A percentile compares a stretch with the other conserved stretches of the same genome.
These are phyloP conservation scores for Mrakia gelida DNA, from an alignment of 768 basidiomycete species.

Conservation along the genomic window DNA sequence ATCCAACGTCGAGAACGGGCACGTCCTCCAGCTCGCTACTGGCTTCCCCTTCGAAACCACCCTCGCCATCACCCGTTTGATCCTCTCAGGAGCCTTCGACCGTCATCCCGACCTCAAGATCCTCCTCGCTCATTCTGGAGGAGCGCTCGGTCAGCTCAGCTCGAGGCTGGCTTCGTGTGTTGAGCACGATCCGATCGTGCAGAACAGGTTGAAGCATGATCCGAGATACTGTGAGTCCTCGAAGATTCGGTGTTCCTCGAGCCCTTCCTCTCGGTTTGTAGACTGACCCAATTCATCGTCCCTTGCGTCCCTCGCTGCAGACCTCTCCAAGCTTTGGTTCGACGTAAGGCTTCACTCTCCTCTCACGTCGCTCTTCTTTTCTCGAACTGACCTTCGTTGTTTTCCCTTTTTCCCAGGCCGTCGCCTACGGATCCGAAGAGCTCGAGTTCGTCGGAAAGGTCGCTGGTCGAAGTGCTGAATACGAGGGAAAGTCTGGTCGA, in stretches of 20 bases:
- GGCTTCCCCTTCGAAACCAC: conserved; percentile 92
- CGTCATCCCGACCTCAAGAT: conserved; percentile 69
- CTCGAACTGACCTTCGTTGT: background rate
- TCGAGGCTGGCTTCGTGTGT: conserved; percentile 81
- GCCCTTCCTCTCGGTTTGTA: no score
- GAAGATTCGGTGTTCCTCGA: no score
- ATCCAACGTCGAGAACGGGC: conserved; percentile 60
- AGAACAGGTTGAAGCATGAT: conserved; percentile 69
- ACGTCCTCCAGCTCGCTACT: conserved; percentile 73
- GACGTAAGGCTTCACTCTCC: conserved; percentile 51
- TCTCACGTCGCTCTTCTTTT: background rate
- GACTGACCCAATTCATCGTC: no score
- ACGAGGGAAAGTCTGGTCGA: conserved; percentile 37
- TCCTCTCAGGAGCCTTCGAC: conserved; percentile 75
- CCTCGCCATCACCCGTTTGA: conserved; percentile 70
- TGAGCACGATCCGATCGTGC: conserved; percentile 74
- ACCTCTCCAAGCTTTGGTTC: conserved; percentile 66
- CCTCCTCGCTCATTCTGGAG: conserved; percentile 82
- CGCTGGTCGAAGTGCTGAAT: conserved; percentile 58
- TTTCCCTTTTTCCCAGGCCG: conserved; percentile 44
- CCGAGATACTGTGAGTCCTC: conserved; percentile 69
- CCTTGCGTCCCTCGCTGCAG: background rate
- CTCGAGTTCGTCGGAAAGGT: conserved; percentile 70
- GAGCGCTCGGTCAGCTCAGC: conserved; percentile 66
- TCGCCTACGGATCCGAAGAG: conserved; percentile 84